These are phyloP conservation scores for Chalciporus sp. DNA, from an alignment of 1,284 basidiomycete species.

Conservation along the genomic window DNA sequence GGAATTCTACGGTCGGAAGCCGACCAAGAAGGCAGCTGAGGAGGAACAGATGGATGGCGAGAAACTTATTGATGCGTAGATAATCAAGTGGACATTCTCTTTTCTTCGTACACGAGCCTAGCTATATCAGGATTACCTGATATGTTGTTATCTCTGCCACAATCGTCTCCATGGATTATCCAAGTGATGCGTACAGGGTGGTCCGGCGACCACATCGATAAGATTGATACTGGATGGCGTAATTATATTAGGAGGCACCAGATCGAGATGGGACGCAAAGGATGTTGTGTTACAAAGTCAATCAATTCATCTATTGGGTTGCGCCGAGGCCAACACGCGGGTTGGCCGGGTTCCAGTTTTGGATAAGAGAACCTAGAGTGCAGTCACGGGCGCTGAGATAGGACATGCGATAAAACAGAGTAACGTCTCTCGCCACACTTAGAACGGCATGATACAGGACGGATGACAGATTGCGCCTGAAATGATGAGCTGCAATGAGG, in stretches of 20 bases:
- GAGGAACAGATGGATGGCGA: conserved; percentile 49
- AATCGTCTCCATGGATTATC: neutral
- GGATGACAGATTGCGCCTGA: conserved; percentile 8
- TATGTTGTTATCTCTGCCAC: neutral
- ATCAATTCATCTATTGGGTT: conserved; percentile 1
- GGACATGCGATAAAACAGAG: conserved; percentile 9
- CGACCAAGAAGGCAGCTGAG: conserved; percentile 61
- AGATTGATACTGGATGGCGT: conserved; percentile 1
- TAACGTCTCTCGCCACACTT: neutral
- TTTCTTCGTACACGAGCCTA: neutral
- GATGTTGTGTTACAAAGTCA: neutral
- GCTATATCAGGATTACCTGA: conserved; percentile 1
- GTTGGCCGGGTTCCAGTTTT: neutral
- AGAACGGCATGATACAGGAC: neutral
- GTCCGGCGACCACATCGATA: neutral
- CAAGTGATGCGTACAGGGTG: neutral
- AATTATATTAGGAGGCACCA: neutral
- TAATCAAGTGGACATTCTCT: conserved; percentile 16
- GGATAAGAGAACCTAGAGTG: neutral
- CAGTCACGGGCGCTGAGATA: conserved; percentile 9
- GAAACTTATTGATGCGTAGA: conserved; percentile 62
- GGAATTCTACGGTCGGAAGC: conserved; percentile 84
- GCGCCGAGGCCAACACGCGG: neutral
- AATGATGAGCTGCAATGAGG: conserved; percentile 5
- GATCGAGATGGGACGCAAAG: neutral